Evolutionary conservation across 73 alveolate species (phyloP), one percentile per base, ranked within the genome.

Genomic region (Paramecium bursaria): DNA sequence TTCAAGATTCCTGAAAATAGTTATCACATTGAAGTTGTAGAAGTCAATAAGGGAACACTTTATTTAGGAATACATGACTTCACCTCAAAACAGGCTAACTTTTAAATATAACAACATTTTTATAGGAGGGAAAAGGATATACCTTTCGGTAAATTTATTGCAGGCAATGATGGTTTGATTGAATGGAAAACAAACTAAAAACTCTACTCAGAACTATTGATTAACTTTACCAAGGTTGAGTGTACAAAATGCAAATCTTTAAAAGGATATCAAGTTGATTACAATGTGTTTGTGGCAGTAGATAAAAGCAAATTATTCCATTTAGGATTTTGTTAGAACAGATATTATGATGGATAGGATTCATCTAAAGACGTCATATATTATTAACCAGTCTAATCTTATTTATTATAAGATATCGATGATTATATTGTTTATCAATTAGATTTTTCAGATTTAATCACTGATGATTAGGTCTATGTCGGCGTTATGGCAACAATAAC

Each of bases 401-500:
- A 67, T 67, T 23, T 35, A 21, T 15, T 67, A 39, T 35, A 35
- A 19, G 82, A 67, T 35, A 42, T 39, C 14, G 44, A 67, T 67
- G 82, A 47, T 17, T 30, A 23, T 6, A 42, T 67, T 9, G 82
- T 15, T 6, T 67, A 67, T 67, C 60, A 67, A 67, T 39, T 67
- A 4, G 42, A 67, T 15, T 67, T 67, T 42, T 57, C 82, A 1
- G 44, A 67, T 14, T 39, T 67, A 67, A 46, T 35, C 6, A 67
- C 82, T 13, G 33, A 35, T 67, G 60, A 67, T 39, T 67, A 33
- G 33, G 82, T 57, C 1, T 31, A 33, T 21, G 57, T 67, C 0
- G 82, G 82, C 17, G 82, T 67, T 14, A 11, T 67, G 26, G 82
- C 82, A 19, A 67, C 82, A 2, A 47, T 67, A 17, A 57, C 33